Base-by-base conservation (phyloP, 2,329 filamentous ascomycete species). In the Leptographium procerum region DNA sequence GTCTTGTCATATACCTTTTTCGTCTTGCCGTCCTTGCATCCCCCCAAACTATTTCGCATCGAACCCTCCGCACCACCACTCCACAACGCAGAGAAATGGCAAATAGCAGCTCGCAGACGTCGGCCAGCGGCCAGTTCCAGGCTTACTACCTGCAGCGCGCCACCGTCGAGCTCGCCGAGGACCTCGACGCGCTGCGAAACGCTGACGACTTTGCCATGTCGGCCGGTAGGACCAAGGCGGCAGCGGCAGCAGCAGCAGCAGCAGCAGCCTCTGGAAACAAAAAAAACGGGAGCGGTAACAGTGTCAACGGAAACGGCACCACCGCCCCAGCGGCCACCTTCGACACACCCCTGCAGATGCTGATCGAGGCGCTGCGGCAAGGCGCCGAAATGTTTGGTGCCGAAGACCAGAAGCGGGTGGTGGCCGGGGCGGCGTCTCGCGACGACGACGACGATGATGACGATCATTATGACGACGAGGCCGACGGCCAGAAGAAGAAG, bases 111-210 rank as follows among this genome's bases (percentile, higher is more conserved):
- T 24, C 51, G 8, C 52, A 28, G 14, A 45, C 36, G 29, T 28
- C 48, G 45, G 40, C 19, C 40, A 13, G 16, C 16, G 50, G 67
- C 51, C 72, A 75, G 28, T 89, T 89, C 70, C 75, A 78, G 10
- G 74, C 82, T 11, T 86, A 83, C 68, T 90, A 90, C 69, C 79
- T 91, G 52, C 83, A 86, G 65, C 83, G 81, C 60, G 75, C 84
- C 7, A 88, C 87, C 0, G 74, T 77, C 55, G 87, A 91, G 68
- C 83, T 91, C 58, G 82, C 84, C 14, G 85, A 89, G 64, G 88
- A 91, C 68, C 77, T 91, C 43, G 84, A 89, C 72, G 83, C 83
- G 69, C 75, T 90, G 61, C 82, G 87, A 63, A 70, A 66, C 9
- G 85, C 87, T 11, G 81, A 83, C 64, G 88, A 91, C 70, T 91